Evolutionary conservation across 2,329 filamentous ascomycete species (phyloP), one percentile per base, ranked within the genome.

Genomic region (Sporothrix sp.): DNA sequence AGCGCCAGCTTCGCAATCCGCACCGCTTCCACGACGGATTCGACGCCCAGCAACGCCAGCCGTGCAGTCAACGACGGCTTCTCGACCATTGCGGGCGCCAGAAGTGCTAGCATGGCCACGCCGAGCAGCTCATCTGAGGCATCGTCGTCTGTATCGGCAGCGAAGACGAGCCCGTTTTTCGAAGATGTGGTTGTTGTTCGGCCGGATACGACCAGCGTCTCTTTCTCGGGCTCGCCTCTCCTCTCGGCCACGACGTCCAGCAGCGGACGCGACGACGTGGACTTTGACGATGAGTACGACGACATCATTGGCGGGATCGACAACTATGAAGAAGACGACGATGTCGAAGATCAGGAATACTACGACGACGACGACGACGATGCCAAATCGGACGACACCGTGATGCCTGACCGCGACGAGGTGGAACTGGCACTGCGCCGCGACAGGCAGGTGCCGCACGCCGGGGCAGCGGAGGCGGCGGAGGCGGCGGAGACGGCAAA

Each of bases 351-450:
- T 36, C 30, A 52, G 5, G 50, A 57, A 53, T 25, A 54, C 55
- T 27, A 40, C 23, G 58, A 60, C 18, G 58, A 58, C 20, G 59
- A 52, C 36, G 30, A 53, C 28, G 36, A 46, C 2, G 54, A 55
- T 14, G 45, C 52, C 1, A 33, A 30, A 32, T 55, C 54, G 9
- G 54, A 55, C 16, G 36, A 47, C 27, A 55, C 54, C 5, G 55
- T 58, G 25, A 60, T 56, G 35, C 32, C 58, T 35, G 54, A 57
- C 40, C 53, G 51, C n/a, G 56, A 57, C 14, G 57, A 59, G 45
- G 37, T 48, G 7, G 30, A 48, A 30, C 38, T 43, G 50, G 45
- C 43, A 10, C 47, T 52, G 43, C 43, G 16, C 9, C 50, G 25
- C 16, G 43, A 40, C 23, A 30, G 9, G 47, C 18, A 18, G 28